phyloP scores from a whole-genome alignment of 2,329 filamentous ascomycete genomes.

The Nigrospora osmanthi region DNA sequence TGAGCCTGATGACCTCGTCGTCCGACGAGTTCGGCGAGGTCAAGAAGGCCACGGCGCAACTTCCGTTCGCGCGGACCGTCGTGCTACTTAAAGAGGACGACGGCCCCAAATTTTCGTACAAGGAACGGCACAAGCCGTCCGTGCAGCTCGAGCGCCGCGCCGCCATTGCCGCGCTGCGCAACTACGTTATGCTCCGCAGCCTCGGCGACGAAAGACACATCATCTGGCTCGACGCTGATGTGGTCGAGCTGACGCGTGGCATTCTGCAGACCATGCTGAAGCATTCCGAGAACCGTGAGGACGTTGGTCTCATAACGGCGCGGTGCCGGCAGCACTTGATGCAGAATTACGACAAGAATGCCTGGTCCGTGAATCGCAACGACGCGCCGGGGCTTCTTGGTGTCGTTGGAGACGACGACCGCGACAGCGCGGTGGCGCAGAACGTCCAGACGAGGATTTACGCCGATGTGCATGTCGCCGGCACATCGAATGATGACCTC shows the following conservation, averaged over 20 bases:
- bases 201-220: constrained; percentile 22
- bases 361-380: constrained; percentile 18
- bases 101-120: constrained; percentile 9
- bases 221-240: constrained; percentile 27
- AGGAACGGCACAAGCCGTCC: constrained; percentile 12
- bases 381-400: constrained; percentile 7
- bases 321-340: constrained; percentile 21
- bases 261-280: constrained; percentile 22
- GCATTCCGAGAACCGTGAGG: constrained; percentile 14
- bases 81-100: constrained; percentile 13
- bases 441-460: constrained; percentile 13
- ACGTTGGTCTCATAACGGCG: constrained; percentile 23
- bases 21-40: constrained; percentile 14
- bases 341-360: constrained; percentile 26
- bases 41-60: constrained; percentile 9
- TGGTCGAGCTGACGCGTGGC: constrained; percentile 20
- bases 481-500: constrained; percentile 18
- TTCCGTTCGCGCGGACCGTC: constrained; percentile 17
- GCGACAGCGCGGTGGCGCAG: constrained; percentile 7
- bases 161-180: constrained; percentile 19
- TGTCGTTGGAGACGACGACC: constrained; percentile 10
- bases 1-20: constrained; percentile 18
- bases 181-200: constrained; percentile 22
- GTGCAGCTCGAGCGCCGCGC: constrained; percentile 17
- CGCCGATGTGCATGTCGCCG: constrained; percentile 14